phyloP scores from a whole-genome alignment of 2,329 filamentous ascomycete genomes.

The Hypoxylon sp. region DNA sequence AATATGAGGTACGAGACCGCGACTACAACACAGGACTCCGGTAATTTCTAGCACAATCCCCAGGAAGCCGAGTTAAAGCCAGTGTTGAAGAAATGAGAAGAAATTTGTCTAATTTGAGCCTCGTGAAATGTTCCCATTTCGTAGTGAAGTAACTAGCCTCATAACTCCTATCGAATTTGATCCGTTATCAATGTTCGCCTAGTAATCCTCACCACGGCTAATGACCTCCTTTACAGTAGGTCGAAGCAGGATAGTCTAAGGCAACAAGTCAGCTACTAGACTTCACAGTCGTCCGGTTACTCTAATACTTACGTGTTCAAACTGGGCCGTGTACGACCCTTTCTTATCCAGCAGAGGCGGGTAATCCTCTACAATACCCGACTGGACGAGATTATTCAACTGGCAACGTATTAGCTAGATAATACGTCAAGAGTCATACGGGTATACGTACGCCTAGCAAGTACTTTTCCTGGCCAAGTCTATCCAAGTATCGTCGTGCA shows the following conservation, averaged over 20 bases:
- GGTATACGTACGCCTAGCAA: conserved; percentile 81
- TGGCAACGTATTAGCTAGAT: conserved; percentile 57
- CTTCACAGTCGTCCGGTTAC: not conserved
- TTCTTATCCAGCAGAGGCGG: conserved; percentile 92
- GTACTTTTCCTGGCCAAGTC: conserved; percentile 95
- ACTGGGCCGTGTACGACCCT: conserved; percentile 95
- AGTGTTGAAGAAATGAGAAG: not conserved
- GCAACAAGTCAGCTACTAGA: conserved; percentile 15
- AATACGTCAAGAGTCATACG: not conserved
- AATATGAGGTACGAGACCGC: not conserved
- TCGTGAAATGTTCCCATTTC: not conserved
- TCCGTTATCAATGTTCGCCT: conserved; percentile 46
- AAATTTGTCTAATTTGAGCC: not conserved
- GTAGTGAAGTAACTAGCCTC: not conserved
- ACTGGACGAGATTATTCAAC: conserved; percentile 88
- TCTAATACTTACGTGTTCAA: conserved; percentile 83
- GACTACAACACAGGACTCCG: not conserved
- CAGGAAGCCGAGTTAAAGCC: no score
- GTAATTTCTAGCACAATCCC: not conserved
- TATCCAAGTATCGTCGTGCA: conserved; percentile 90
- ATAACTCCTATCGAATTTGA: not conserved
- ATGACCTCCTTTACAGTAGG: conserved; percentile 90
- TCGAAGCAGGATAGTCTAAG: conserved; percentile 68
- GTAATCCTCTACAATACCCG: conserved; percentile 90
- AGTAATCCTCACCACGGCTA: conserved; percentile 89